Conservation (phyloP, 2,329 filamentous ascomycete species). For the Colletotrichum sp. region DNA sequence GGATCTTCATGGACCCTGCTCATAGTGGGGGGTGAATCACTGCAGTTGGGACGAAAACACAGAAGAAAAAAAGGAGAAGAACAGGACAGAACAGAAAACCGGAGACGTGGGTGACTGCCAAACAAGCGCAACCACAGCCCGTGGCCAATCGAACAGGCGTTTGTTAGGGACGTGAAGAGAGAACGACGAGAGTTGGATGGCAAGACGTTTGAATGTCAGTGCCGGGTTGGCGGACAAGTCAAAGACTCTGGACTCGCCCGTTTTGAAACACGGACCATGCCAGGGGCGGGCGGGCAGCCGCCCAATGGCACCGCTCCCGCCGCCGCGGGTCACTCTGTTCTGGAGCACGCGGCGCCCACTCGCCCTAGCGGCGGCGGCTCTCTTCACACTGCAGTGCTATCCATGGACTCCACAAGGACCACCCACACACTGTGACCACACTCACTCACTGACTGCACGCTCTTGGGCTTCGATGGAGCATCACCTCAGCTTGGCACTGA, state of each 20-base stretch:
- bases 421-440: background rate
- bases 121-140: background rate
- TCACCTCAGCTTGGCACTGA: background rate
- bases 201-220: conserved; percentile 2
- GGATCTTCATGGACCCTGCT: background rate
- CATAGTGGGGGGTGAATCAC: background rate
- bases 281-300: conserved; percentile 3
- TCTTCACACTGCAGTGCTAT: background rate
- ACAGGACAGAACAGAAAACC: background rate
- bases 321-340: background rate
- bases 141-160: background rate
- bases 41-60: background rate
- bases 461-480: background rate
- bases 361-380: conserved; percentile 11
- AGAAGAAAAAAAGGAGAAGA: background rate
- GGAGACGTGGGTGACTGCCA: background rate
- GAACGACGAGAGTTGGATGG: background rate
- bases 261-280: conserved; percentile 19
- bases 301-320: conserved; percentile 13
- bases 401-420: background rate
- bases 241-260: conserved; percentile 5
- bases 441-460: background rate
- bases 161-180: background rate
- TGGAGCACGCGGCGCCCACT: conserved; percentile 18
- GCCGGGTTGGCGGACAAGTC: conserved; percentile 7